Conservation (phyloP, 352 stramenopile genomes). For the Globisporangium irregulare region DNA sequence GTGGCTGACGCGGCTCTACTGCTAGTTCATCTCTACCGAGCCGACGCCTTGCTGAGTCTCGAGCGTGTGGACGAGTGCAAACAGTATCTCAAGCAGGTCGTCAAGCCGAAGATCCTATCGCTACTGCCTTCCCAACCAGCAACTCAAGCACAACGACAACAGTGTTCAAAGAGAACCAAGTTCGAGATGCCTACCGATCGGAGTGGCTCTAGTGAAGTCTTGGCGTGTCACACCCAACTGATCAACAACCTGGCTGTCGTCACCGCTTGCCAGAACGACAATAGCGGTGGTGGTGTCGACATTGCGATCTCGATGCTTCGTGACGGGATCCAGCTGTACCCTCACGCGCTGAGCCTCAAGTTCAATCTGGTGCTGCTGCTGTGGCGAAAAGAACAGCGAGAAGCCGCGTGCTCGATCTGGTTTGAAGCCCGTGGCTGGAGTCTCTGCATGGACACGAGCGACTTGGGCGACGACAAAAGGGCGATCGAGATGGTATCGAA, state of each 20-base stretch:
- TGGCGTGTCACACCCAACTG: conserved; percentile 45
- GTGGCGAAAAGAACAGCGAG: conserved; percentile 48
- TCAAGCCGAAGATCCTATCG: conserved; percentile 26
- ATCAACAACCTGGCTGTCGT: conserved; percentile 77
- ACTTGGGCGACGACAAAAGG: conserved; percentile 23
- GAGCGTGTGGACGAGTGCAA: conserved; percentile 65
- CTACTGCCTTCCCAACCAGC: neutral
- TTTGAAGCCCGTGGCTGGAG: conserved; percentile 59
- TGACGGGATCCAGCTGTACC: conserved; percentile 40
- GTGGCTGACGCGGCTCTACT: conserved; percentile 14
- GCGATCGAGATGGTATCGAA: conserved; percentile 16
- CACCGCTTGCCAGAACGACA: conserved; percentile 30
- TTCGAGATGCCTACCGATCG: neutral
- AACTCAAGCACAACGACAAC: conserved; percentile 9
- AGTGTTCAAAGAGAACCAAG: neutral
- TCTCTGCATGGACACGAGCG: conserved; percentile 27
- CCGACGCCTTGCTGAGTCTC: conserved; percentile 72
- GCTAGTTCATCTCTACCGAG: conserved; percentile 53
- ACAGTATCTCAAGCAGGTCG: conserved; percentile 30
- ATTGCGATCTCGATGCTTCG: conserved; percentile 43
- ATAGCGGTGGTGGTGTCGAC: conserved; percentile 21
- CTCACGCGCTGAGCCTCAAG: conserved; percentile 33
- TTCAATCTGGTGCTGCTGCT: conserved; percentile 83
- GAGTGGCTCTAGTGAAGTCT: conserved; percentile 24
- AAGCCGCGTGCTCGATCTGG: conserved; percentile 61